Evolutionary conservation across 1,284 basidiomycete genomes (phyloP), one percentile per base, ranked within the genome.

Genomic region (Golubevia pallescens): DNA sequence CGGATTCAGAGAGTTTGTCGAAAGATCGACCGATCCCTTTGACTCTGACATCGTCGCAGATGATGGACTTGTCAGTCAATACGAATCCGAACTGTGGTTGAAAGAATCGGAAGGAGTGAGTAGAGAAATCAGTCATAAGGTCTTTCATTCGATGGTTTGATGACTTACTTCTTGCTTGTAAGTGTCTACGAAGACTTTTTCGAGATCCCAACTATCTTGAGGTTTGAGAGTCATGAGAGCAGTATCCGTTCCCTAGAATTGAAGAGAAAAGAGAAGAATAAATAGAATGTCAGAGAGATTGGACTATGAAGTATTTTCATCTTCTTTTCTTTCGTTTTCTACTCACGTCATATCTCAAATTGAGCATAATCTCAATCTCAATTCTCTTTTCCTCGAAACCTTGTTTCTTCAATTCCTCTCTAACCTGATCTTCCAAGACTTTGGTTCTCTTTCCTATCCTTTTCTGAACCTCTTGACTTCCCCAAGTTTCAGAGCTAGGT

Each of bases 41-140:
- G 24, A 93, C 93, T 87, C 96, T 94, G 86, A 98, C 88, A 87
- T 97, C 95, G 84, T 97, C 95, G 8, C 96, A 92, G 57, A 94
- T 90, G 74, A 97, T 90, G 20, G 83, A 68, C 59, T 92, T 92
- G 55, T 89, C 90, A 67, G 93, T 91, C 21, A 97, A 88, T 68
- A 95, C 87, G 87, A 98, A 98, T 0, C 95, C 96, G 80, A 98
- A 99, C 86, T 95, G 93, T 20, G 90, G 86, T 86, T 90, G 92
- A 86, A 2, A 16, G 32, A 38, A 14, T 28, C 95, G 28, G 28
- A 28, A 28, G 28, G 28, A 28, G 28, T 28, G 28, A 28, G 28
- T 5, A 60, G 19, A 60, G 61, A 93, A 60, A 89, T 88, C 58
- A 89, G 86, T 82, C 90, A 42, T n/a, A 28, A 67, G 19, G 62